Base-by-base conservation (phyloP, 192 early-diverging fungal species). In the Powellomyces hirtus region DNA sequence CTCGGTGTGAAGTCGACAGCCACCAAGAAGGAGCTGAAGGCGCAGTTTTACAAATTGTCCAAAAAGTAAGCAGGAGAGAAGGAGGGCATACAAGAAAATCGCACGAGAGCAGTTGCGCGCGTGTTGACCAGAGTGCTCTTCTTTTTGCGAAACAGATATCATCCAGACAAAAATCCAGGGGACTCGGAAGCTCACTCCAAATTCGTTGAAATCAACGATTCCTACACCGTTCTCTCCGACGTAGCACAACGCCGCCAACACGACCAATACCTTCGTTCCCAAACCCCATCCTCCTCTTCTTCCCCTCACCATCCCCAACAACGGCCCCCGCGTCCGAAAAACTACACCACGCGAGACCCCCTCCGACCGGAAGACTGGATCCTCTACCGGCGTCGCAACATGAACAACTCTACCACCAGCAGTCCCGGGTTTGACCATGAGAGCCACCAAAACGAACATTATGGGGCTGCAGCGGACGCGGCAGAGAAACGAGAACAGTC, bases 121-220 rank as follows among this genome's bases (percentile, higher is more conserved):
- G 5, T 49, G 3, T 24, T 49, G 16, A 49, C 14, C 2, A 14
- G 46, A 1, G 1, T 31, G 49, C 61, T 20, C 30, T 1, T 1
- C 35, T 37, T 14, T 26, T n/a, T n/a, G n/a, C n/a, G n/a, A n/a
- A n/a, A n/a, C n/a, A 74, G 71, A 72, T 90, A 89, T 80, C 92
- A 94, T 65, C 93, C 94, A 0, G 94, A 94, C 63, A 77, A 81
- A 27, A 93, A 93, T 71, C 82, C 81, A 11, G 82, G 74, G 1
- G 80, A 89, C 35, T 78, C 89, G 51, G 82, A 77, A 27, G 91
- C 92, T 0, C 85, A 89, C 40, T 37, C 73, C 8, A 72, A 79
- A 58, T 97, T 97, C 66, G 66, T 95, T 16, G 75, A 86, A 62
- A 89, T 97, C 44, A 92, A 84, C 75, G 92, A 95, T 63, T 93